Base-by-base conservation (phyloP, 2,329 filamentous ascomycete species). In the Phyllosticta ampelicida region DNA sequence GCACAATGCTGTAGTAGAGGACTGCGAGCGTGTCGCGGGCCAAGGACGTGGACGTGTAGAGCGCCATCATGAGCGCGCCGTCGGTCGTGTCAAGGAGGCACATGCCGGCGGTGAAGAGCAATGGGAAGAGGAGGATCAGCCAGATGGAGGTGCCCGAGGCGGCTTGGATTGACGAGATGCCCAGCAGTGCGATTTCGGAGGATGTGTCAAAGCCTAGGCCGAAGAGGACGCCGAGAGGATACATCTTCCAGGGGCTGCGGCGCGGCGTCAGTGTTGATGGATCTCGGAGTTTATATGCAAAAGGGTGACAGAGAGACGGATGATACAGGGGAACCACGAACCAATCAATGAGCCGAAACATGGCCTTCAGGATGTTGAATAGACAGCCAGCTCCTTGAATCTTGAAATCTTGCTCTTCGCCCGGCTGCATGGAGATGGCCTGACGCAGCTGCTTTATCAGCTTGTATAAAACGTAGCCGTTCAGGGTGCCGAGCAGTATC, bases 131-230 rank as follows among this genome's bases (percentile, higher is more conserved):
- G 29, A 97, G 72, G 61, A 97, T 97, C 13, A 96, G 76, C 94
- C 94, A 99, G 60, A 97, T 86, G 29, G 85, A 89, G 0, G 90
- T 96, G 1, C 92, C 92, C 61, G 87, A 80, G 0, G 90, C 85
- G 0, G 87, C 91, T 66, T 96, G 87, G 1, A 99, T 84, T 28
- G 87, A 90, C 0, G 89, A 87, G 62, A 97, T 95, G 0, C 92
- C 94, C 0, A 99, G 74, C 8, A 99, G 80, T 0, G 94, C 92
- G 66, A 97, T 89, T 71, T 99, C 92, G 8, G 89, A 95, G 48
- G 88, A 95, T 0, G 94, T 97, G 69, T 97, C 94, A 69, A 99
- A 97, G 0, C 92, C 94, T 0, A 97, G 78, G 0, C 92, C 94
- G 59, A 78, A 97, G 4, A 97, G 75, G 0, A 97, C 79, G 0